phyloP scores from a whole-genome alignment of 2,329 filamentous ascomycete species.

The Onygenales sp. region DNA sequence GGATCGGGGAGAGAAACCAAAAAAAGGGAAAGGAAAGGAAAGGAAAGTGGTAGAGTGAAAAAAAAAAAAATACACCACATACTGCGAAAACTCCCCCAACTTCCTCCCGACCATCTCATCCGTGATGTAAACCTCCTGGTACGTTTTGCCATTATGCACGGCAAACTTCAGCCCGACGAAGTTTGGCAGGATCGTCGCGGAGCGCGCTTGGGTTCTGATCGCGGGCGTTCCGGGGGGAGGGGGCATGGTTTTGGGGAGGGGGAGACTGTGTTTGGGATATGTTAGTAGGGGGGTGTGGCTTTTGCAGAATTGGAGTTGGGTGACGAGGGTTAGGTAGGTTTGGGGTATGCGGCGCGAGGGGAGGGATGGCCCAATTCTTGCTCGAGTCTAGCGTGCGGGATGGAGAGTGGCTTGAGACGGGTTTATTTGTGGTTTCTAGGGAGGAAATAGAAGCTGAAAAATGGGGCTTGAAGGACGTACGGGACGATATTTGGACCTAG shows the following conservation, averaged over 20 bases:
- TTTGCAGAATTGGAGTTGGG: not conserved
- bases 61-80: constrained; percentile 33
- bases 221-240: constrained; percentile 57
- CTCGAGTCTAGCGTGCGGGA: no score
- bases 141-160: constrained; percentile 84
- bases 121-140: constrained; percentile 72
- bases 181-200: constrained; percentile 82
- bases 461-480: constrained; percentile 39
- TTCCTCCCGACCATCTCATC: constrained; percentile 97
- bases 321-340: not conserved
- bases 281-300: not conserved
- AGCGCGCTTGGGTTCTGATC: constrained; percentile 77
- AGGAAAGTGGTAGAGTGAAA: not conserved
- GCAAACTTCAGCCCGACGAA: constrained; percentile 86
- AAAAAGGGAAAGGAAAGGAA: not conserved
- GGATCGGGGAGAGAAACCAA: no score
- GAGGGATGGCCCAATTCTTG: no score
- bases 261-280: constrained; percentile 21
- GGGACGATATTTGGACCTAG: constrained; percentile 61
- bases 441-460: constrained; percentile 2
- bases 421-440: not conserved
- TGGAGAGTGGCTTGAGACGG: no score
- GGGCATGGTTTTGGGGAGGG: constrained; percentile 32
- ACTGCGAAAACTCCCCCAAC: constrained; percentile 85
- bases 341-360: no score